phyloP scores from a whole-genome alignment of 306 rosid species.

The Ammopiptanthus mongolicus region DNA sequence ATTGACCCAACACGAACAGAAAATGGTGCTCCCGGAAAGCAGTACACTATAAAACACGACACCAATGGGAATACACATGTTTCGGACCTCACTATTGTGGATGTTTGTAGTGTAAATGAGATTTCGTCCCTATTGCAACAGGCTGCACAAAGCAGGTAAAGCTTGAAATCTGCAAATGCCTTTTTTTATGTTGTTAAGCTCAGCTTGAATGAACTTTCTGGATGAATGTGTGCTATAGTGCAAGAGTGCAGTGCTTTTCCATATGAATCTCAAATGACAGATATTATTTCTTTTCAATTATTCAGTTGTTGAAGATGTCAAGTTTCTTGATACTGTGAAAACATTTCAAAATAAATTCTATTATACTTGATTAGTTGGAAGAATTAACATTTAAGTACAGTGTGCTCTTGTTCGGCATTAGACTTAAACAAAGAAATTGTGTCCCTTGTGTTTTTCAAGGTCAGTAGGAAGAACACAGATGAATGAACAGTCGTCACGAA shows the following conservation, averaged over 20 bases:
- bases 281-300: background rate
- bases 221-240: background rate
- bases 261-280: background rate
- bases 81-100: constrained; percentile 79
- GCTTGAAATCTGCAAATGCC: background rate
- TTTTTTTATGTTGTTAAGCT: background rate
- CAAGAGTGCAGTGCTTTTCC: background rate
- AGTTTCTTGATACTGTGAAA: background rate
- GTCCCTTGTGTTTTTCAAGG: constrained; percentile 38
- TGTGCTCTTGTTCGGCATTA: background rate
- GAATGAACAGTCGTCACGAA: constrained; percentile 95
- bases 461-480: constrained; percentile 93
- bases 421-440: background rate
- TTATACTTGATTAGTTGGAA: background rate
- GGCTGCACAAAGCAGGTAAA: constrained; percentile 89
- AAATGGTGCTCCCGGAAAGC: constrained; percentile 63
- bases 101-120: constrained; percentile 74
- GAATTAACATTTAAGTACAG: background rate
- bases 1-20: constrained; percentile 48
- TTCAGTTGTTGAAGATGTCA: background rate
- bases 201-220: background rate
- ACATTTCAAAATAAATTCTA: background rate
- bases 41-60: constrained; percentile 81
- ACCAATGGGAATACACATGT: constrained; percentile 78
- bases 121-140: constrained; percentile 78